Evolutionary conservation across 2,329 filamentous ascomycete genomes (phyloP).

Genomic region (Pseudopyrenochaeta lycopersici): DNA sequence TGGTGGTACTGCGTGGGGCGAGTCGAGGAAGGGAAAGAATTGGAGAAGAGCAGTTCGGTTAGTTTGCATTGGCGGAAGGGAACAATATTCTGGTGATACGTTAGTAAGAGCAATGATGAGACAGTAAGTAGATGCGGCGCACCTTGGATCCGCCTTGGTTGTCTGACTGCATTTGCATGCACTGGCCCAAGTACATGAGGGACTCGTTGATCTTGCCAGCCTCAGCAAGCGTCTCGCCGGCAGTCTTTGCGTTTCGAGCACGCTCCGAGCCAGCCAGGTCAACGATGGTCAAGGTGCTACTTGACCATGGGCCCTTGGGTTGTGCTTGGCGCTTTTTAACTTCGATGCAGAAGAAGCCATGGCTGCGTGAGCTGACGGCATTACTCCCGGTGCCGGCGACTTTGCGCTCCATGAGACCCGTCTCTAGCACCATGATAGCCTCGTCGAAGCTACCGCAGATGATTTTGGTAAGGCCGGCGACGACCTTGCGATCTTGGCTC

Average conservation of each 20-base stretch:
- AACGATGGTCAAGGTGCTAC: slow-evolving; percentile 84
- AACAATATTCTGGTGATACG: slow-evolving; percentile 66
- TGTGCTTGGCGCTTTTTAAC: slow-evolving; percentile 79
- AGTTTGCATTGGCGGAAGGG: slow-evolving; percentile 69
- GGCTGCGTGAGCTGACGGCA: slow-evolving; percentile 88
- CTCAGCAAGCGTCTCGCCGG: slow-evolving; percentile 89
- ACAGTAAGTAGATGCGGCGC: slow-evolving; percentile 22
- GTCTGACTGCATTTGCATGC: slow-evolving; percentile 92
- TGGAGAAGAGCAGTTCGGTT: slow-evolving; percentile 62
- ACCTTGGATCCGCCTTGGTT: slow-evolving; percentile 78
- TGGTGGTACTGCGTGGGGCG: slow-evolving; percentile 55
- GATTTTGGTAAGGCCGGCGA: slow-evolving; percentile 89
- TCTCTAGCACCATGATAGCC: slow-evolving; percentile 88
- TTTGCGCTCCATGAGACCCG: slow-evolving; percentile 83
- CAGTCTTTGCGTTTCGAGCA: slow-evolving; percentile 91
- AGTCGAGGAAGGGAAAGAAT: slow-evolving; percentile 58
- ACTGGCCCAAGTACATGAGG: slow-evolving; percentile 97
- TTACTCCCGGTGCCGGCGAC: slow-evolving; percentile 94
- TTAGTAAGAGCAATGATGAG: slow-evolving; percentile 13
- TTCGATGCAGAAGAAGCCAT: slow-evolving; percentile 96
- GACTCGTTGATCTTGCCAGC: slow-evolving; percentile 99
- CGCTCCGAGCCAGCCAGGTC: slow-evolving; percentile 95
- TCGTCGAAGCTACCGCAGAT: slow-evolving; percentile 84
- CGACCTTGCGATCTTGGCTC: slow-evolving; percentile 91
- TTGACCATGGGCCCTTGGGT: slow-evolving; percentile 71